Evolutionary conservation across 805 yeast species (phyloP), one percentile per base, ranked within the genome.

Genomic region (Phaffomyces thermotolerans): DNA sequence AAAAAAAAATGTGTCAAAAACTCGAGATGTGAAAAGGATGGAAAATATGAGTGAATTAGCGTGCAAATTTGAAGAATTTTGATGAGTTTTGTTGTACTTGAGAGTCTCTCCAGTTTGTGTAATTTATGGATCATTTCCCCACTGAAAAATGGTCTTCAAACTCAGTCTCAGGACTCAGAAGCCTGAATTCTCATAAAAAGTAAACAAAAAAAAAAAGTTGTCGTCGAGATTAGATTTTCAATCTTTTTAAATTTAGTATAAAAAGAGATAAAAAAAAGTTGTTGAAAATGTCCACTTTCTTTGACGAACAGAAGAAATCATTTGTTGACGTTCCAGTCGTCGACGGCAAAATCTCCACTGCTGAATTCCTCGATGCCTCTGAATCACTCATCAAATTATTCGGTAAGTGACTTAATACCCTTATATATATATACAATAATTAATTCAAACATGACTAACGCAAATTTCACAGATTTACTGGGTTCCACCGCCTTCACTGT

Each of bases 401-500:
- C 62, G 93, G 76, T 72, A 54, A 27, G 75, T 65, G 13, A 12
- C 23, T 8, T 15, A 29, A 20, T 18, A 25, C 23, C 30, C 8
- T 17, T 20, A 14, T 25, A 13, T 7, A 20, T 24, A 14, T 18
- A 9, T 17, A n/a, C n/a, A n/a, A n/a, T n/a, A n/a, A n/a, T n/a
- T n/a, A n/a, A n/a, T 12, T 34, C 36, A 23, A 18, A 9, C 12
- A 25, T 2, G 12, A 37, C 41, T 29, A 39, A 35, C 36, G 25
- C 17, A 15, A 4, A 15, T 20, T 6, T 25, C 6, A 4, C 6
- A 69, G 79, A 88, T 62, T 70, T 88, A 39, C 71, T 88, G 51
- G 95, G 95, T 22, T 84, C 93, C 18, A 69, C 93, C 29, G 95
- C 96, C 13, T 88, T 88, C 56, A 63, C 79, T 14, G 88, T 85